Evolutionary conservation across 768 basidiomycete species (phyloP).

Genomic region (Tricholoma matsutake): DNA sequence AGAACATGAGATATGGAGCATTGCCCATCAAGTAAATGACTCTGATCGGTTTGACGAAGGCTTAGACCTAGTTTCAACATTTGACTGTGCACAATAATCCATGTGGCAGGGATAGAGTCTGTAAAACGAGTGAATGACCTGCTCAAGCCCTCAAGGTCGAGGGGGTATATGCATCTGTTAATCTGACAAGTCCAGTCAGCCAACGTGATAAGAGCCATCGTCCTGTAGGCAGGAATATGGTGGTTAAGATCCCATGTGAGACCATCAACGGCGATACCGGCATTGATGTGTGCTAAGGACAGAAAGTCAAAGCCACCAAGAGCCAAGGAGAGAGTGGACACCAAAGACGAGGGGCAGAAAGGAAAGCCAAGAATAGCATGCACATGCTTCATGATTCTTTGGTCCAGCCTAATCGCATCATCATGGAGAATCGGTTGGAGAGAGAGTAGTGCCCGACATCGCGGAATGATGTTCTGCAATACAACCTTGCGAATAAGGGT

Average conservation of each 20-base stretch:
- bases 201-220: no score
- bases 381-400: background rate
- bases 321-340: slow-evolving; percentile 11
- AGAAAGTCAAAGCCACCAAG: slow-evolving; percentile 21
- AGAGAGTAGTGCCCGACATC: no score
- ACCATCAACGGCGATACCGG: slow-evolving; percentile 1
- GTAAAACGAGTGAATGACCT: background rate
- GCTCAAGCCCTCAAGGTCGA: no score
- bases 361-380: slow-evolving; percentile 14
- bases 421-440: slow-evolving; percentile 13
- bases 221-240: background rate
- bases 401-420: slow-evolving; percentile 17
- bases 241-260: slow-evolving; percentile 24
- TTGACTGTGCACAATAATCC: background rate
- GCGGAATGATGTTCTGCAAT: no score
- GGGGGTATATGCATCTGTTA: no score
- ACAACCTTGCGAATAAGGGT: slow-evolving; percentile 20
- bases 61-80: no score
- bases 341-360: slow-evolving; percentile 12
- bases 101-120: background rate
- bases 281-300: slow-evolving; percentile 6
- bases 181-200: no score
- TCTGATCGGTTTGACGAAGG: no score
- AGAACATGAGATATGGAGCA: no score
- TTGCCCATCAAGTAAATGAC: no score